Percentiles rank a stretch among this genome's conserved stretches.
These are phyloP conservation scores for Phanerochaete sordida DNA, from an alignment of 768 basidiomycete species.

Conservation along the genomic window DNA sequence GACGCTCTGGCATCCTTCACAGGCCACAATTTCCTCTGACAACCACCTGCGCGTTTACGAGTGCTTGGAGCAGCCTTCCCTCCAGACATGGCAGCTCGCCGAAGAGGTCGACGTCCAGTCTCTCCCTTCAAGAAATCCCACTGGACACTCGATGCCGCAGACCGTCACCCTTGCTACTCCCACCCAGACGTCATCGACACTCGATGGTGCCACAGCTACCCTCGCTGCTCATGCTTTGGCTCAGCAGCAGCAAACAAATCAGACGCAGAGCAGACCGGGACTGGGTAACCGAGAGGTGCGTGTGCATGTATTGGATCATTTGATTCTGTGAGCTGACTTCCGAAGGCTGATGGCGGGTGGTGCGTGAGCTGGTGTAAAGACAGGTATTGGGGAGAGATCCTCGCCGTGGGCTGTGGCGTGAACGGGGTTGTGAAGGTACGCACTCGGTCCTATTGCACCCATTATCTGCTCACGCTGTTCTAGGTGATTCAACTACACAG, in stretches of 20 bases:
- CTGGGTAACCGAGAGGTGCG: conserved; percentile 57
- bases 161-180: conserved; percentile 67
- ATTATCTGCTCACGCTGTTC: neutral
- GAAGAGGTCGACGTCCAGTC: conserved; percentile 74
- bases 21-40: conserved; percentile 91
- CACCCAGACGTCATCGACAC: conserved; percentile 51
- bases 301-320: neutral
- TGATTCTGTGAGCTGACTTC: neutral
- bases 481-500: conserved; percentile 75
- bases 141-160: conserved; percentile 41
- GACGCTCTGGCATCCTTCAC: neutral
- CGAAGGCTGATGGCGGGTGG: conserved; percentile 82
- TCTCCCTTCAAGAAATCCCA: conserved; percentile 42
- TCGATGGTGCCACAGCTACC: conserved; percentile 50
- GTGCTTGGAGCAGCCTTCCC: conserved; percentile 71
- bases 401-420: conserved; percentile 74
- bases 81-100: conserved; percentile 69
- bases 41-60: conserved; percentile 88
- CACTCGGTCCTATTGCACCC: neutral
- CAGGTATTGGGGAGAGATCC: conserved; percentile 88
- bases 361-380: conserved; percentile 96
- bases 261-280: conserved; percentile 33
- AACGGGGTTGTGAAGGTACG: conserved; percentile 74
- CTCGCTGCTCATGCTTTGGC: conserved; percentile 65
- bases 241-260: conserved; percentile 37